Conservation (phyloP, 2,329 filamentous ascomycete species). For the Xylaria sp. region DNA sequence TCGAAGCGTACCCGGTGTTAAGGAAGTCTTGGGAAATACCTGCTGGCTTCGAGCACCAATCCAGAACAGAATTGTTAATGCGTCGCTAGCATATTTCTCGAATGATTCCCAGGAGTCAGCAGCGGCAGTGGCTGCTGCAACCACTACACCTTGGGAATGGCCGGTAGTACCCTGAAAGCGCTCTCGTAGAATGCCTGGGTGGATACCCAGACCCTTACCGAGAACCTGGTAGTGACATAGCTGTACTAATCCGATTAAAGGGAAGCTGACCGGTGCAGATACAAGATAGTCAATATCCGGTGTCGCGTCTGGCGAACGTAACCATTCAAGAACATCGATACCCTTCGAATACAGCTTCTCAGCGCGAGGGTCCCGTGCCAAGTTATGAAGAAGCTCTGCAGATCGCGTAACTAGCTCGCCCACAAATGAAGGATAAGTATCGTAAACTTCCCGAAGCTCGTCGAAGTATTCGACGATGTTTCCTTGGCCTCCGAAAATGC, state of each 20-base stretch:
- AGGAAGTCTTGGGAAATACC: slow-evolving; percentile 92
- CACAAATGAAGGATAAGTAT: slow-evolving; percentile 90
- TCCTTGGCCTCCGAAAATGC: slow-evolving; percentile 95
- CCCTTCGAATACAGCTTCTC: slow-evolving; percentile 98
- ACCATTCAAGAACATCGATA: slow-evolving; percentile 93
- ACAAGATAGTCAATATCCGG: slow-evolving; percentile 95
- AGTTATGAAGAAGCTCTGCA: slow-evolving; percentile 85
- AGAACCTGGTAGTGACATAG: slow-evolving; percentile 95
- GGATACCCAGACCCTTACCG: slow-evolving; percentile 88
- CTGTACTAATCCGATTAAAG: slow-evolving; percentile 94
- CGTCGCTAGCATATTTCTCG: slow-evolving; percentile 79
- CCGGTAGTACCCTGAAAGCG: slow-evolving; percentile 89
- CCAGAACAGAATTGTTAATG: slow-evolving; percentile 96
- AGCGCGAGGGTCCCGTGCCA: slow-evolving; percentile 84
- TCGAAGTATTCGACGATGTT: slow-evolving; percentile 99
- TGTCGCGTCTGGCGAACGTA: slow-evolving; percentile 87
- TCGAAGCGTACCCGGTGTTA: slow-evolving; percentile 89
- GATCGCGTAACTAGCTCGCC: slow-evolving; percentile 84
- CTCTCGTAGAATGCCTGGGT: slow-evolving; percentile 88
- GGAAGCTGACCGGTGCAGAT: slow-evolving; percentile 94
- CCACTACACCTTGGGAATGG: slow-evolving; percentile 96
- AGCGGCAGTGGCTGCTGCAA: slow-evolving; percentile 89
- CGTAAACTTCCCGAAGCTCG: slow-evolving; percentile 90
- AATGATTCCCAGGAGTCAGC: slow-evolving; percentile 95
- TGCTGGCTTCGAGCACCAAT: slow-evolving; percentile 97